Evolutionary conservation across 2,329 filamentous ascomycete species (phyloP).

Genomic region (Talaromyces sp.): DNA sequence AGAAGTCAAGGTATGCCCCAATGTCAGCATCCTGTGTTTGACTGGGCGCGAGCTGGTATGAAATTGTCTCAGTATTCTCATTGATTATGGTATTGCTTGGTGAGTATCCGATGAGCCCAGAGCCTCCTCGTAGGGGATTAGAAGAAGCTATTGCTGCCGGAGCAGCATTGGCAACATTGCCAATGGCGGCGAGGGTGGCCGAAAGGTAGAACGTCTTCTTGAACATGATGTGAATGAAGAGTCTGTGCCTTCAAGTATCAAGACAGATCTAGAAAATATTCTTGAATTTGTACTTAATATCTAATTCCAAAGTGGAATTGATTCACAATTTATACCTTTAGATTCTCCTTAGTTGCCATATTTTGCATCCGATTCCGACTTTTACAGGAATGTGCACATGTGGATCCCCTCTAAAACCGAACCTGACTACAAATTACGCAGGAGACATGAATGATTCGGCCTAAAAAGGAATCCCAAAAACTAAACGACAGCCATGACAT

Average conservation of each 20-base stretch:
- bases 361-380: too few relatives aligned
- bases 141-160: slow-evolving; percentile 13
- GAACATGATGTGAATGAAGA: background rate
- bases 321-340: background rate
- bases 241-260: background rate
- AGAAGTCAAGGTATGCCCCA: slow-evolving; percentile 51
- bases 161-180: slow-evolving; percentile 15
- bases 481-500: background rate
- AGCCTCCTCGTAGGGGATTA: slow-evolving; percentile 23
- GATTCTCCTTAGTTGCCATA: background rate
- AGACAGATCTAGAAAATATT: background rate
- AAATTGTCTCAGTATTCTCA: slow-evolving; percentile 29
- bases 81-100: slow-evolving; percentile 28
- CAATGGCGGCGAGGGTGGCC: background rate
- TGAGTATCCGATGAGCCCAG: slow-evolving; percentile 34
- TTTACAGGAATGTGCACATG: too few relatives aligned
- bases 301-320: background rate
- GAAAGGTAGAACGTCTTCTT: background rate
- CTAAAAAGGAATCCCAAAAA: background rate
- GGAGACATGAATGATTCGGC: background rate
- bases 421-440: too few relatives aligned
- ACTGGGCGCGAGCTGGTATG: slow-evolving; percentile 42
- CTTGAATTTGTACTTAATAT: background rate
- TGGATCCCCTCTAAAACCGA: too few relatives aligned
- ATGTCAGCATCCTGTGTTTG: slow-evolving; percentile 47